Evolutionary conservation across 108 stramenopile species (phyloP).

Genomic region (Craspedostauros australis): DNA sequence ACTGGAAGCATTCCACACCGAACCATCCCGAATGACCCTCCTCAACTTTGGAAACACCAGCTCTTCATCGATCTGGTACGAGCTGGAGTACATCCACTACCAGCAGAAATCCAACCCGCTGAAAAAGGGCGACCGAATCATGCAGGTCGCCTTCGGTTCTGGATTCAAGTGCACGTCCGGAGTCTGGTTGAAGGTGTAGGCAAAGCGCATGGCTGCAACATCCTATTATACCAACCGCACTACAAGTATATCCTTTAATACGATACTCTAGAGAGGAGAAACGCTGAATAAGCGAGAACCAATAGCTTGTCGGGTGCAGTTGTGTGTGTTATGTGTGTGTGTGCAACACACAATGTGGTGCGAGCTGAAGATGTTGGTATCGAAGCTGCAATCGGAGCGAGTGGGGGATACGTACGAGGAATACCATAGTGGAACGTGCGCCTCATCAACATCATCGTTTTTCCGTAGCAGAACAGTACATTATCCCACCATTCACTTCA

Average conservation of each 20-base stretch:
- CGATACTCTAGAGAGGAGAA: too few species aligned
- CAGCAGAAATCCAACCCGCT: slow-evolving; percentile 85
- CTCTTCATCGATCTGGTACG: slow-evolving; percentile 97
- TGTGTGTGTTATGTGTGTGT: too few species aligned
- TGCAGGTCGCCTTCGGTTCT: slow-evolving; percentile 97
- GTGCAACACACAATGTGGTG: too few species aligned
- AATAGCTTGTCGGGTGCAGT: too few species aligned
- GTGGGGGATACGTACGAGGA: too few species aligned
- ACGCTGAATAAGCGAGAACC: too few species aligned
- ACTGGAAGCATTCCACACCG: slow-evolving; percentile 85
- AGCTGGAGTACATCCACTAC: slow-evolving; percentile 92
- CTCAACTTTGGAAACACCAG: slow-evolving; percentile 96
- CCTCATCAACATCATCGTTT: neutral
- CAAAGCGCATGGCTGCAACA: neutral
- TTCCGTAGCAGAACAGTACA: neutral
- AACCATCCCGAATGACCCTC: slow-evolving; percentile 88
- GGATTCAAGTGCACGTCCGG: slow-evolving; percentile 98
- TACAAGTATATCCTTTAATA: neutral
- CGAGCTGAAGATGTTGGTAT: too few species aligned
- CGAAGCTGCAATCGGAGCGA: too few species aligned
- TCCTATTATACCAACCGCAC: neutral
- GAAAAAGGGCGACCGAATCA: slow-evolving; percentile 83
- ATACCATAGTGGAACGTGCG: too few species aligned
- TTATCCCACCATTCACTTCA: neutral
- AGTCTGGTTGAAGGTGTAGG: slow-evolving; percentile 91